These are phyloP conservation scores for Dendrocalamus sinicus DNA, from an alignment of 176 grass and related monocot species.

Conservation along the genomic window DNA sequence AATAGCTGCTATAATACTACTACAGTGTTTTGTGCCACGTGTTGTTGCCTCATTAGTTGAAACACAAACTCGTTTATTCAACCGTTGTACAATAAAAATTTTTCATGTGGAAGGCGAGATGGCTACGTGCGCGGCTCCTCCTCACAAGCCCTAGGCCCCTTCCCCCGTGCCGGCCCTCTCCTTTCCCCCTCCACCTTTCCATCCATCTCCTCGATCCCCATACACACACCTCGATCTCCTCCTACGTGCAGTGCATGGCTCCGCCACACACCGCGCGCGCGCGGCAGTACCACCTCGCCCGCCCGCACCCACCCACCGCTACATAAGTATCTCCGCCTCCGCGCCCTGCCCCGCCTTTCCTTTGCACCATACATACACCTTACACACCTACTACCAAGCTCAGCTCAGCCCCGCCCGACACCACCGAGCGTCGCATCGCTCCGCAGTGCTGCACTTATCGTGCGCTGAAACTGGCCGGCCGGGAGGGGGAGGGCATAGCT, in stretches of 20 bases:
- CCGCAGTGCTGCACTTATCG: background rate
- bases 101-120: constrained; percentile 54
- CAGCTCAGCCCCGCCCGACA: constrained; percentile 12
- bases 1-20: no score
- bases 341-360: background rate
- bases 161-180: constrained; percentile 49
- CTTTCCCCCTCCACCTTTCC: constrained; percentile 31
- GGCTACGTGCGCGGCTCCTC: constrained; percentile 64
- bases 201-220: background rate
- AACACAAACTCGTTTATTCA: no score
- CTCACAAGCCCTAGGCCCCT: constrained; percentile 44
- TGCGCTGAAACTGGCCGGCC: background rate
- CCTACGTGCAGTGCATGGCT: constrained; percentile 37
- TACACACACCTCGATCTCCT: background rate
- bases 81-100: no score
- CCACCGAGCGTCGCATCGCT: background rate
- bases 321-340: constrained; percentile 46
- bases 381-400: background rate
- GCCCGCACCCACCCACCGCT: constrained; percentile 3
- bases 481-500: constrained; percentile 1
- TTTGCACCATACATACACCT: background rate
- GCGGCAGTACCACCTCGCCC: background rate
- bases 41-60: no score
- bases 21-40: no score
- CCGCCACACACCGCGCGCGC: constrained; percentile 37